These are phyloP conservation scores for Suillus weaverae DNA, from an alignment of 768 basidiomycete genomes.

Conservation along the genomic window DNA sequence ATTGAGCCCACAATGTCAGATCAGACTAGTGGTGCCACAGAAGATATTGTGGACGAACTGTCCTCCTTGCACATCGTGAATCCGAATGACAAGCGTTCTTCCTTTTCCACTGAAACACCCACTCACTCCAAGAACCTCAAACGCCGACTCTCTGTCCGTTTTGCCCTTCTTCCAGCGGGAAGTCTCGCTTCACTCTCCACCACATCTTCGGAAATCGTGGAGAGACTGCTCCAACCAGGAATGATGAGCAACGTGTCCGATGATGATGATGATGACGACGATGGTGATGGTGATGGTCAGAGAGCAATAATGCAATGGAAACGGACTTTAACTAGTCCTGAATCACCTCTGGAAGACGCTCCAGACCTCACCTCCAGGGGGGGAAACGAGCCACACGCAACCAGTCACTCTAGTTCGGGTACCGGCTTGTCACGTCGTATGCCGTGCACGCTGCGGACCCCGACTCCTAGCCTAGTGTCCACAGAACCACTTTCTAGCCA, in stretches of 20 bases:
- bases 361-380: conserved; percentile 34
- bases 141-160: conserved; percentile 32
- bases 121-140: conserved; percentile 7
- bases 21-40: conserved; percentile 13
- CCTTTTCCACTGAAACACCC: conserved; percentile 7
- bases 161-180: conserved; percentile 34
- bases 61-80: conserved; percentile 45
- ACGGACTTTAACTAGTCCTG: conserved; percentile 35
- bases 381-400: conserved; percentile 4
- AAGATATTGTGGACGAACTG: conserved; percentile 42
- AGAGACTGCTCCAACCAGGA: conserved; percentile 45
- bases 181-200: conserved; percentile 54
- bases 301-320: conserved; percentile 26
- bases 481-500: conserved; percentile 37
- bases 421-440: conserved; percentile 39
- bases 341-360: conserved; percentile 29
- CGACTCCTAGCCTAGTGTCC: conserved; percentile 38
- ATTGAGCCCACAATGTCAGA: conserved; percentile 31
- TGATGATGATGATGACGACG: conserved; percentile 25
- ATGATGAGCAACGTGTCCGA: conserved; percentile 32
- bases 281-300: conserved; percentile 28
- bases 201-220: conserved; percentile 47
- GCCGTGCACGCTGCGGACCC: conserved; percentile 57
- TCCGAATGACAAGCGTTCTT: conserved; percentile 20
- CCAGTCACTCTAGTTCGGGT: neutral